Evolutionary conservation across 495 filamentous ascomycete species (phyloP), one percentile per base, ranked within the genome.

Genomic region (Aspergillus campestris): DNA sequence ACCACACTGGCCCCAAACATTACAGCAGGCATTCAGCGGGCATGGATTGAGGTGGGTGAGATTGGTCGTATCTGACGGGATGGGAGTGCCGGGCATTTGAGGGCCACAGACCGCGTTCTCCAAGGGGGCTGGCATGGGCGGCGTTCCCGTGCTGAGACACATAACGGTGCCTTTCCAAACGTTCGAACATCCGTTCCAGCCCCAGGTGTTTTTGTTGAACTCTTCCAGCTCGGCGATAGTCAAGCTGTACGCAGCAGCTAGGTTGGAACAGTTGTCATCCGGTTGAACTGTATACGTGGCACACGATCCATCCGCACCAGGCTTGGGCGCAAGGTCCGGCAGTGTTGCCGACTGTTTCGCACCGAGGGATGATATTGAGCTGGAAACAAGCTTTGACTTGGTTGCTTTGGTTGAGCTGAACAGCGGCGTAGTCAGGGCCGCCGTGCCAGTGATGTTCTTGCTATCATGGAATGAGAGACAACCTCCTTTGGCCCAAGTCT

Each of bases 101-200:
- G 73, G 75, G 0, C 74, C 74, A 49, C 74, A 78, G 5, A 67
- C 44, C 10, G 68, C 60, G 27, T 63, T 65, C 0, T 50, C 13
- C 0, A 71, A 18, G 0, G 49, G 39, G 6, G 64, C 51, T 1
- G 75, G 77, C 55, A 78, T 51, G 0, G 74, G 72, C 3, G 75
- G 34, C 24, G 5, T 33, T 2, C 77, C 77, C 2, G 50, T 45
- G 51, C 73, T 77, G 3, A 80, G 34, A 49, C 77, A 78, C 12
- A 80, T 76, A 8, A 15, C 34, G 50, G 34, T 1, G 18, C 18
- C 18, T 4, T 4, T 24, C 18, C 18, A 78, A 47, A 8, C 35
- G 29, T 6, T 47, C 42, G 51, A 24, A 24, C 76, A 80, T 32
- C 69, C 71, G 12, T 38, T 51, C 71, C 72, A 78, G 31, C 61